phyloP scores from a whole-genome alignment of 2,329 filamentous ascomycete genomes.

The Colletotrichum truncatum region DNA sequence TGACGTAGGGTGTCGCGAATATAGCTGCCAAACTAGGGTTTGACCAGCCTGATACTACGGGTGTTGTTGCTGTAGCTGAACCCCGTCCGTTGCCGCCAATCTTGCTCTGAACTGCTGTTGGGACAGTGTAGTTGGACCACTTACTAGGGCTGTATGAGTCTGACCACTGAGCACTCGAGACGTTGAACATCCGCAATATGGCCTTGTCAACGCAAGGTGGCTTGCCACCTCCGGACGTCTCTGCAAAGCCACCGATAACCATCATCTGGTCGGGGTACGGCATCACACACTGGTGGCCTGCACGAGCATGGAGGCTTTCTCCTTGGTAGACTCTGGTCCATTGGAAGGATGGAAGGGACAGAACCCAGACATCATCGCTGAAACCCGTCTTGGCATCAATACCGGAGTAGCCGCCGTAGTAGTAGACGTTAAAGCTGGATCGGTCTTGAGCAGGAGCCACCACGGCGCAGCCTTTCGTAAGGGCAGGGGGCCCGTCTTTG shows the following conservation, averaged over 20 bases:
- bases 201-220: constrained; percentile 58
- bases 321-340: constrained; percentile 70
- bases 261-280: constrained; percentile 85
- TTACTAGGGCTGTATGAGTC: constrained; percentile 73
- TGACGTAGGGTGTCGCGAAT: constrained; percentile 65
- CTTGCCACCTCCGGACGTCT: constrained; percentile 36
- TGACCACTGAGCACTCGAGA: constrained; percentile 75
- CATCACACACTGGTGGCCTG: constrained; percentile 79
- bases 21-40: constrained; percentile 56
- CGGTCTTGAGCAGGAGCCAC: constrained; percentile 76
- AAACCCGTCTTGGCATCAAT: constrained; percentile 48
- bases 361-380: constrained; percentile 79
- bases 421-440: constrained; percentile 85
- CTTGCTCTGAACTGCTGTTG: constrained; percentile 66
- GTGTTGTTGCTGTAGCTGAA: constrained; percentile 74
- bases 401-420: constrained; percentile 80
- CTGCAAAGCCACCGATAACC: constrained; percentile 73
- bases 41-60: constrained; percentile 66
- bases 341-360: constrained; percentile 82
- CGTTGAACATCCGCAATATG: constrained; percentile 75
- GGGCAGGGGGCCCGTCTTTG: constrained; percentile 61
- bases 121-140: constrained; percentile 75
- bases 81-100: constrained; percentile 75
- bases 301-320: constrained; percentile 62
- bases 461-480: constrained; percentile 77